Conservation (phyloP, 2,329 filamentous ascomycete genomes). For the Byssothecium circinans region DNA sequence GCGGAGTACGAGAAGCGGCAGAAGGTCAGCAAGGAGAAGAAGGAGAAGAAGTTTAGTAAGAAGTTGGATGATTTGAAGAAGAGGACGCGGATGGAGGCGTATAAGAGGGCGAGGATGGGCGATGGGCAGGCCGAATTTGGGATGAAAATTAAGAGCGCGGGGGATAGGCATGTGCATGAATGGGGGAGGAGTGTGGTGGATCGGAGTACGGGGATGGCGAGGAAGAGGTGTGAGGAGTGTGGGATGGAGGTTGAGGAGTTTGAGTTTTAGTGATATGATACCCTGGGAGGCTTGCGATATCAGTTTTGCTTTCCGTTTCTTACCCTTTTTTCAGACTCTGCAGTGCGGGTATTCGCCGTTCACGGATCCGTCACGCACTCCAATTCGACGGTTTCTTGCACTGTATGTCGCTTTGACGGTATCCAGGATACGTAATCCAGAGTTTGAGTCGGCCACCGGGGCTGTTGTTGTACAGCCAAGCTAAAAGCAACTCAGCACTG, state of each 20-base stretch:
- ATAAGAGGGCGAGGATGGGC: conserved; percentile 57
- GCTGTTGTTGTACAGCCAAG: too few relatives aligned
- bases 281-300: too few relatives aligned
- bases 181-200: conserved; percentile 67
- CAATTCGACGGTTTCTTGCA: too few relatives aligned
- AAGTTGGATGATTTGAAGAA: conserved; percentile 91
- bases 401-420: too few relatives aligned
- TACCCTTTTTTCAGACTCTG: too few relatives aligned
- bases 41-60: conserved; percentile 88
- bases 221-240: conserved; percentile 72
- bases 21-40: conserved; percentile 76
- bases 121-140: conserved; percentile 63
- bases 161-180: conserved; percentile 82
- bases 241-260: conserved; percentile 70
- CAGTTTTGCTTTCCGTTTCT: too few relatives aligned
- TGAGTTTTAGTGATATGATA: conserved; percentile 52
- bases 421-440: too few relatives aligned
- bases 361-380: too few relatives aligned
- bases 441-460: too few relatives aligned
- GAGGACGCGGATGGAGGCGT: conserved; percentile 87
- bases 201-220: conserved; percentile 68
- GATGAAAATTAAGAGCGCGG: conserved; percentile 65
- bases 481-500: too few relatives aligned
- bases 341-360: too few relatives aligned
- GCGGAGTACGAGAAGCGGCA: conserved; percentile 83